phyloP scores from a whole-genome alignment of 805 yeast species.

The Cyberlindnera nakhonratchasimensis region DNA sequence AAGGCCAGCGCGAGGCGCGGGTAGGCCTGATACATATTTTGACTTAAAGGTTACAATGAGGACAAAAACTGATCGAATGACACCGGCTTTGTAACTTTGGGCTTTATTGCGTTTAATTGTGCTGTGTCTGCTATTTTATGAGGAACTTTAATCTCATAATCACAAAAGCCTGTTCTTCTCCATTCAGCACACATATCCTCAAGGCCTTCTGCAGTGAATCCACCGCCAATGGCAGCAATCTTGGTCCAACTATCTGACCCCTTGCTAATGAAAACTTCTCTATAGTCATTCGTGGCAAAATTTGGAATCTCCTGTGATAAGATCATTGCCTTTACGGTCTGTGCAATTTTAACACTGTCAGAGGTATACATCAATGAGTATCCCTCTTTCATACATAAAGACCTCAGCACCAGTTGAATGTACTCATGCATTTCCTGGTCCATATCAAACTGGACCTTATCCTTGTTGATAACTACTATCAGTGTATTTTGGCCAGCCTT shows the following conservation, averaged over 20 bases:
- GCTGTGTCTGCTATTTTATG: neutral
- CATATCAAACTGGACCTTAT: slow-evolving; percentile 8
- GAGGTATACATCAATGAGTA: slow-evolving; percentile 14
- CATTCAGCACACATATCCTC: neutral
- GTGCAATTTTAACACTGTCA: neutral
- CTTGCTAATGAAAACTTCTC: slow-evolving; percentile 38
- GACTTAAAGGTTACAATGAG: neutral
- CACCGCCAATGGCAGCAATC: slow-evolving; percentile 36
- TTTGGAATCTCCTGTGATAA: neutral
- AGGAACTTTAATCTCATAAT: neutral
- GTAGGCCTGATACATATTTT: too few species aligned
- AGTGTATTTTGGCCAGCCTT: neutral
- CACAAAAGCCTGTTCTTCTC: neutral
- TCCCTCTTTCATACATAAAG: slow-evolving; percentile 9
- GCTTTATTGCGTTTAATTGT: neutral
- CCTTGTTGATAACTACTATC: neutral
- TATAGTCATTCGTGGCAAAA: slow-evolving; percentile 9
- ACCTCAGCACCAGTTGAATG: slow-evolving; percentile 35
- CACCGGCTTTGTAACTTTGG: neutral
- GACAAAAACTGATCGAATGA: neutral
- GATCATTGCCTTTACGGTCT: neutral
- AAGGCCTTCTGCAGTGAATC: neutral
- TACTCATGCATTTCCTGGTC: slow-evolving; percentile 26
- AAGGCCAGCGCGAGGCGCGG: too few species aligned
- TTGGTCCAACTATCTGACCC: slow-evolving; percentile 53